Evolutionary conservation across 305 asterid species (phyloP).

Genomic region (Stenogyne calaminthoides): DNA sequence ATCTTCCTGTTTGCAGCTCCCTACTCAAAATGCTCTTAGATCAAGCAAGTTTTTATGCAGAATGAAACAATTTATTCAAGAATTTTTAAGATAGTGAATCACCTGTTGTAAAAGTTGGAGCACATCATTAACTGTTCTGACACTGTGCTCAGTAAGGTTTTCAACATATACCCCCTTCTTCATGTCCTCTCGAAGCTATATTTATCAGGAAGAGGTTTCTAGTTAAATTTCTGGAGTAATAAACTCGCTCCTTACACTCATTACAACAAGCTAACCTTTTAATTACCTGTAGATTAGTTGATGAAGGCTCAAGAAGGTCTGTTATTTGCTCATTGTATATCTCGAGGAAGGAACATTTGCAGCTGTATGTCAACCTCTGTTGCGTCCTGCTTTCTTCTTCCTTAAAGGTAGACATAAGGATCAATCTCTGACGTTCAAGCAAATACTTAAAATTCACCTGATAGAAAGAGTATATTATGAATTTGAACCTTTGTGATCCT

Average conservation of each 20-base stretch:
- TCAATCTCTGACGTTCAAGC: constrained; percentile 13
- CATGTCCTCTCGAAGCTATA: constrained; percentile 80
- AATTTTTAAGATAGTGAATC: constrained; percentile 37
- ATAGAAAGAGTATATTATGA: neutral
- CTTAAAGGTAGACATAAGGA: constrained; percentile 40
- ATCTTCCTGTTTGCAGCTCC: constrained; percentile 84
- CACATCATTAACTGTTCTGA: constrained; percentile 64
- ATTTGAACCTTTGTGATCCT: constrained; percentile 67
- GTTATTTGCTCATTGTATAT: constrained; percentile 90
- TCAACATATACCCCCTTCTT: constrained; percentile 88
- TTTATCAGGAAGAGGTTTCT: constrained; percentile 15
- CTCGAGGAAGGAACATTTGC: constrained; percentile 89
- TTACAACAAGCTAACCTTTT: constrained; percentile 8
- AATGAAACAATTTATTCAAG: constrained; percentile 15
- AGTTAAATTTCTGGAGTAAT: constrained; percentile 10
- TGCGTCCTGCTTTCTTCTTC: constrained; percentile 69
- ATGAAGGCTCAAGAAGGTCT: constrained; percentile 88
- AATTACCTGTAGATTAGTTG: constrained; percentile 72
- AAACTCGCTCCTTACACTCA: neutral
- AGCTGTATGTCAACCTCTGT: constrained; percentile 70
- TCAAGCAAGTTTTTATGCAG: constrained; percentile 23
- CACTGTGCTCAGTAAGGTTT: constrained; percentile 70
- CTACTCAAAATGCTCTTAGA: constrained; percentile 44
- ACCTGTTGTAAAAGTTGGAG: constrained; percentile 76
- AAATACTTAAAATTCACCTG: constrained; percentile 1